Evolutionary conservation across 768 basidiomycete species (phyloP).

Genomic region (Naganishia onofrii): DNA sequence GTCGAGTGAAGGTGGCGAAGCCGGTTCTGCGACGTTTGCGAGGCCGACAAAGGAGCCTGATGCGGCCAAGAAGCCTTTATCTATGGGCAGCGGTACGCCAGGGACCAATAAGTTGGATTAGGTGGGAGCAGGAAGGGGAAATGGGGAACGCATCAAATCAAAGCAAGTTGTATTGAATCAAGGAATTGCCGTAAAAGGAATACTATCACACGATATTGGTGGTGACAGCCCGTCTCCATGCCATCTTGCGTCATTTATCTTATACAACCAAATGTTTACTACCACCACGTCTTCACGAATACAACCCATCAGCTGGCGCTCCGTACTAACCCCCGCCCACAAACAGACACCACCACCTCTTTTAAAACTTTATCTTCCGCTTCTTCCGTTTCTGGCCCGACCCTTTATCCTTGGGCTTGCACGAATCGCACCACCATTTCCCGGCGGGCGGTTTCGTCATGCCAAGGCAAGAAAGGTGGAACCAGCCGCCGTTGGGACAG

Average conservation of each 20-base stretch:
- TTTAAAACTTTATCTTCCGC: constrained; percentile 21
- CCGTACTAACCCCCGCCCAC: neutral
- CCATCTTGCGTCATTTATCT: neutral
- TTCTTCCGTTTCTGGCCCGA: constrained; percentile 16
- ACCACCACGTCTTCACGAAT: neutral
- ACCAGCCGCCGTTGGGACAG: constrained; percentile 48
- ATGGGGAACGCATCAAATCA: neutral
- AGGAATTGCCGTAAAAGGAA: neutral
- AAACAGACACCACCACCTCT: neutral
- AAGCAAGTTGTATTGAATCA: neutral
- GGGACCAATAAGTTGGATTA: constrained; percentile 23
- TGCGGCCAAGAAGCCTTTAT: constrained; percentile 15
- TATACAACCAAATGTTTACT: neutral
- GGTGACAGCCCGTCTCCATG: neutral
- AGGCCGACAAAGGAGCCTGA: constrained; percentile 6
- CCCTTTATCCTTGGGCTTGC: constrained; percentile 37
- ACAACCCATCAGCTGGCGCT: too few relatives aligned
- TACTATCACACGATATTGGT: neutral
- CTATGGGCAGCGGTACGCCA: neutral
- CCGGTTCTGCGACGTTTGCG: constrained; percentile 11
- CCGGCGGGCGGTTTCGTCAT: constrained; percentile 39
- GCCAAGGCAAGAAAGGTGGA: constrained; percentile 45
- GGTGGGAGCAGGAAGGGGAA: neutral
- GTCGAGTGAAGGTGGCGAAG: constrained; percentile 11
- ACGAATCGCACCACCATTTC: constrained; percentile 46